Evolutionary conservation across 2,329 filamentous ascomycete species (phyloP).

Genomic region (Xylaria sp.): DNA sequence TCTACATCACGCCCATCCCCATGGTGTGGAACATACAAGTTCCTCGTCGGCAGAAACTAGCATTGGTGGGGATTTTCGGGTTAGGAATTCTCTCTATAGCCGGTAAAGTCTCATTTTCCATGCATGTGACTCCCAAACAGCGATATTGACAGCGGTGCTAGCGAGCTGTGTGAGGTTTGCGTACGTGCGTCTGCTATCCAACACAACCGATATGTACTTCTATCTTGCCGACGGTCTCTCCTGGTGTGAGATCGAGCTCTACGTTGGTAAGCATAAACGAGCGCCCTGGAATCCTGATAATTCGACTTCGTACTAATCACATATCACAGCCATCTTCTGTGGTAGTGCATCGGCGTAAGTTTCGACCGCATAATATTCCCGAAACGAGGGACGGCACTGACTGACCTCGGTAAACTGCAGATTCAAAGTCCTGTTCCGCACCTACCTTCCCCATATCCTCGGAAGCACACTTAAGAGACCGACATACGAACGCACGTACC

Average conservation of each 20-base stretch:
- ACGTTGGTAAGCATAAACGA: constrained; percentile 3
- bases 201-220: constrained; percentile 16
- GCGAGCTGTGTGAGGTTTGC: constrained; percentile 13
- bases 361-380: background rate
- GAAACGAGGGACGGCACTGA: too few species aligned
- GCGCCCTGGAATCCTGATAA: background rate
- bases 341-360: constrained; percentile 9
- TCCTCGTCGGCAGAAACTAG: constrained; percentile 4
- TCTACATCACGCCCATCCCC: constrained; percentile 14
- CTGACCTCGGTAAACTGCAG: background rate
- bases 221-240: constrained; percentile 15
- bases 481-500: background rate
- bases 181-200: constrained; percentile 12
- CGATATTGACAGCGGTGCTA: background rate
- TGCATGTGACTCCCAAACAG: background rate
- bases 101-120: constrained; percentile 1
- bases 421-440: constrained; percentile 5
- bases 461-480: background rate
- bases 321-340: constrained; percentile 11
- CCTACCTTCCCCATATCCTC: constrained; percentile 1
- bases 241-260: constrained; percentile 18
- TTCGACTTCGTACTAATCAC: too few species aligned
- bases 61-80: constrained; percentile 9
- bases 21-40: constrained; percentile 16
- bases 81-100: constrained; percentile 12